A percentile compares a stretch with the other conserved stretches of the same genome.
Conservation (phyloP, 352 stramenopile genomes). For the Saprolegnia parasitica region DNA sequence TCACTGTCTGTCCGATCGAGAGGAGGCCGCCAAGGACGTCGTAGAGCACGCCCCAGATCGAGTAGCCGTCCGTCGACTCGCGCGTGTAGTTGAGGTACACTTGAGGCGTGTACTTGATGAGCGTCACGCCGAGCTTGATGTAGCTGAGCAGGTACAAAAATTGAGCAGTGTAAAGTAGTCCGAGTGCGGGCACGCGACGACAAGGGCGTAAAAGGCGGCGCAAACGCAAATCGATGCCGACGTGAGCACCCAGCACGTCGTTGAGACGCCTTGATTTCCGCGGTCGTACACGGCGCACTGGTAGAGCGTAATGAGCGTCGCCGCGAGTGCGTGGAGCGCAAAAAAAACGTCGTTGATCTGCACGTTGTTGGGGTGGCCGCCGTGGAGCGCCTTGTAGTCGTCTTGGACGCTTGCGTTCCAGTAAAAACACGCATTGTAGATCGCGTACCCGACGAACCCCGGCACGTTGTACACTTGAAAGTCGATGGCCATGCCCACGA, state of each 20-base stretch:
- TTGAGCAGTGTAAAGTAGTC: slow-evolving; percentile 83
- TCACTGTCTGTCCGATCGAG: slow-evolving; percentile 90
- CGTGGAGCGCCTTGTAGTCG: slow-evolving; percentile 80
- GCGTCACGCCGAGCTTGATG: slow-evolving; percentile 92
- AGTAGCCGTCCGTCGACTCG: slow-evolving; percentile 95
- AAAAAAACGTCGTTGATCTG: slow-evolving; percentile 93
- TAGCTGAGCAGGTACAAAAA: slow-evolving; percentile 92
- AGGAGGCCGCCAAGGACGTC: slow-evolving; percentile 93
- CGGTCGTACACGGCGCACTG: slow-evolving; percentile 90
- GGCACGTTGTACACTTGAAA: slow-evolving; percentile 93
- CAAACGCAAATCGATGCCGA: background rate
- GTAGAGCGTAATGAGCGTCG: slow-evolving; percentile 84
- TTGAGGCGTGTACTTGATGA: slow-evolving; percentile 96
- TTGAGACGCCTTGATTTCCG: slow-evolving; percentile 52
- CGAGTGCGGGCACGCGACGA: slow-evolving; percentile 31
- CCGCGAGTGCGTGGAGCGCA: slow-evolving; percentile 85
- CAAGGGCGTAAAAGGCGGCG: slow-evolving; percentile 17
- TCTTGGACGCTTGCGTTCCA: slow-evolving; percentile 81
- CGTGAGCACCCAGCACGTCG: slow-evolving; percentile 21
- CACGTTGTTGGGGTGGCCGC: slow-evolving; percentile 78
- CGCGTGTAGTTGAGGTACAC: slow-evolving; percentile 92
- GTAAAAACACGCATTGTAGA: slow-evolving; percentile 94
- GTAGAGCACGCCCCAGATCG: slow-evolving; percentile 96
- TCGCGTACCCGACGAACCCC: slow-evolving; percentile 91
- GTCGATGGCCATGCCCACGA: slow-evolving; percentile 88